Evolutionary conservation across 1,284 basidiomycete species (phyloP), one percentile per base, ranked within the genome.

Genomic region (Singerocomus inundabilis): DNA sequence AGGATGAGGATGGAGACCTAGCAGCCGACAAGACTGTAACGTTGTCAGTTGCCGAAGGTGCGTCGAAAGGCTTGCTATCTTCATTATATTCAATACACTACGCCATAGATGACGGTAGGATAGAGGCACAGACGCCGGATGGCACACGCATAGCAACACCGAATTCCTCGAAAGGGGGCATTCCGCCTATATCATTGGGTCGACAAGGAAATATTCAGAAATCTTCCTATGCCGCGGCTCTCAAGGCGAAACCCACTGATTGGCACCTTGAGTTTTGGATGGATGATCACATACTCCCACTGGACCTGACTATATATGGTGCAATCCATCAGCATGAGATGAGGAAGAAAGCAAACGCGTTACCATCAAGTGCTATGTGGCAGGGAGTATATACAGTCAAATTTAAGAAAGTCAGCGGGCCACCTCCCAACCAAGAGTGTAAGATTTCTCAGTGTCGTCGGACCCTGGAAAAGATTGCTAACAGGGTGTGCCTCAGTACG

Each of bases 231-330:
- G 94, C 97, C 16, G 87, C 93, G 2, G 95, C 94, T 5, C 76
- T 98, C 55, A 98, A 96, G 72, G 76, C 92, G 2, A 91, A 92
- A 63, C 92, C 94, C 1, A 82, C 80, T 21, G 95, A 99, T 63
- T 99, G 94, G 93, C 95, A 99, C 67, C 80, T 99, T 41, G 90
- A 95, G 67, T 99, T 99, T 69, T 88, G 82, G 16, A 88, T 98
- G 79, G 91, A 93, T 59, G 93, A 91, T 50, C 83, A 91, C 52
- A 72, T 82, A 13, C 72, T 99, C 24, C 85, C 87, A 0, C 72
- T 96, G 53, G 89, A 94, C 64, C 80, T 96, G 53, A 99, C 97
- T 1, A 87, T 99, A 51, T 99, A 97, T 63, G 95, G 95, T 4
- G 95, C 93, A 0, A 88, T 98, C 36, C 93, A 98, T 67, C 88